Evolutionary conservation across 371 early-diverging fungal genomes (phyloP).

Genomic region (Actinomortierella ambigua): DNA sequence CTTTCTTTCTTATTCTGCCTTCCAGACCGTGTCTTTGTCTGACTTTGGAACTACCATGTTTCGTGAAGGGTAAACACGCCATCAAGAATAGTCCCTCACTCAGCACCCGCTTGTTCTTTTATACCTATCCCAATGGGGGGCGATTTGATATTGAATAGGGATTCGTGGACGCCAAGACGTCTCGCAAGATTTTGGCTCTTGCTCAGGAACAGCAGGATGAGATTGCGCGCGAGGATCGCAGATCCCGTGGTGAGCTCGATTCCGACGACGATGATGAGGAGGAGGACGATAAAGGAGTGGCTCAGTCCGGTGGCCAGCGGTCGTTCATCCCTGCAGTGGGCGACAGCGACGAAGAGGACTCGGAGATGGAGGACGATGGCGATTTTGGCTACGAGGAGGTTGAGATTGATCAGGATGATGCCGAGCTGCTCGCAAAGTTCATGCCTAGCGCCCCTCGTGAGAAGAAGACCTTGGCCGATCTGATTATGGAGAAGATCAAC

Average conservation of each 20-base stretch:
- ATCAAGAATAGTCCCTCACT: too few relatives aligned
- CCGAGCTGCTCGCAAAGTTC: conserved; percentile 84
- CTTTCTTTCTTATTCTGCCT: conserved; percentile 10
- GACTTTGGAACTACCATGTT: too few relatives aligned
- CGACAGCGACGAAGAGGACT: conserved; percentile 50
- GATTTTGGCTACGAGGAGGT: conserved; percentile 51
- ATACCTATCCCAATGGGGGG: too few relatives aligned
- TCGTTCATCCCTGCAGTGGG: conserved; percentile 30
- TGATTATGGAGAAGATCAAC: conserved; percentile 94
- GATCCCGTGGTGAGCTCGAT: conserved; percentile 21
- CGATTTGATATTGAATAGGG: conserved; percentile 56
- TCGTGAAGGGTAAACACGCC: too few relatives aligned
- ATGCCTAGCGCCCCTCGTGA: conserved; percentile 83
- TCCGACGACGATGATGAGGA: conserved; percentile 50
- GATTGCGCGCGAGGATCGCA: conserved; percentile 56
- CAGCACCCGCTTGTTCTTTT: too few relatives aligned
- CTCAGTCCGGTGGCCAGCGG: conserved; percentile 23
- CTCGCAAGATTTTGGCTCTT: conserved; percentile 85
- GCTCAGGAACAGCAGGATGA: conserved; percentile 94
- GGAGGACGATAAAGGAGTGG: conserved; percentile 13
- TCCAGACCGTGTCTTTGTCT: too few relatives aligned
- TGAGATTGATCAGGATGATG: conserved; percentile 80
- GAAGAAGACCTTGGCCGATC: conserved; percentile 88
- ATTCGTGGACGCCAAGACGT: conserved; percentile 88
- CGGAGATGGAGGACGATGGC: conserved; percentile 58